Evolutionary conservation across 768 basidiomycete species (phyloP), one percentile per base, ranked within the genome.

Genomic region (Phaffia tasmanica): DNA sequence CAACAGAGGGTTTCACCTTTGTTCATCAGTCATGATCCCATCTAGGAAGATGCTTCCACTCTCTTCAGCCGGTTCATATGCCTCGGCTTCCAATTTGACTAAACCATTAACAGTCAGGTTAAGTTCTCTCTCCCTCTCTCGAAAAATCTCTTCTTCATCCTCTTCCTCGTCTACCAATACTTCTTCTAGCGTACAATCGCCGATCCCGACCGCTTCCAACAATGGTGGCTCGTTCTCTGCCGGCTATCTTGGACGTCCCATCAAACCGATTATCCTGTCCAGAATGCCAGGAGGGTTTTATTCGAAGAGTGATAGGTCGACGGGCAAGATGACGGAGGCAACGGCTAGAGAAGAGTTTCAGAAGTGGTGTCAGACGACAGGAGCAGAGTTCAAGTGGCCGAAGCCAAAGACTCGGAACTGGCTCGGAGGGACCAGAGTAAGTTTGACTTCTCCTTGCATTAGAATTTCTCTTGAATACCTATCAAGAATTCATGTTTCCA

Each of bases 361-460:
- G n/a, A 61, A 23, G 19, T 61, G 59, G 59, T 59, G 57, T 32
- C 32, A n/a, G 19, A 59, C 35, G 57, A 49, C 47, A 29, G 47
- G 59, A 23, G 59, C 25, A 30, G 32, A 57, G 56, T 66, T 23
- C 46, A 66, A 66, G 57, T 66, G 65, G 65, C 65, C 65, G 1
- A 66, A 47, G 23, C 48, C 57, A 19, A 42, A 59, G 3, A 21
- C 29, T 30, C 51, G 32, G 7, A 67, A 67, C 56, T 67, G 66
- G 66, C 51, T 67, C 47, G 66, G 66, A 56, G 66, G 66, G 49
- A 56, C 62, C 56, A 42, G 60, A 30, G 66, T 67, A 60, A 61
- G 66, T 67, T 14, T 35, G 18, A 11, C 47, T 6, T 19, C 23
- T 7, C 19, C 16, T 46, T 30, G 15, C 42, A 5, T 6, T 18